Evolutionary conservation across 257 asterid genomes (phyloP), one percentile per base, ranked within the genome.

Genomic region (Rehmannia glutinosa): DNA sequence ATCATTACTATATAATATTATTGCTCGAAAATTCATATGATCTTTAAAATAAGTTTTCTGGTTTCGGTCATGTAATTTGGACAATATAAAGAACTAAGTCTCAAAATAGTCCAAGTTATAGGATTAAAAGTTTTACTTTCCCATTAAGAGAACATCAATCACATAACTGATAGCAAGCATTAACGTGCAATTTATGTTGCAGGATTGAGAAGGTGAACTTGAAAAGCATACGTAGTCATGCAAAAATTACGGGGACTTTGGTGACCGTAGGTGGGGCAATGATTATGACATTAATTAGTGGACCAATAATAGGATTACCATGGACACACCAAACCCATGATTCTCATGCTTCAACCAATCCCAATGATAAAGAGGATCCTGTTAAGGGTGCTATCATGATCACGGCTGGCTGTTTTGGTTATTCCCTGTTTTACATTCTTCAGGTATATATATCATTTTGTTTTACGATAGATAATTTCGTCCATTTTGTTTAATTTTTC

Each of bases 181-280:
- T 6, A 0, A 12, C 21, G 25, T 4, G 19, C 11, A 13, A 11
- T 21, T 15, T 24, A 13, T 66, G 28, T 19, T 20, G 15, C 71
- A 90, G 96, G 77, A 68, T 88, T 27, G 97, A 90, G 76, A 71
- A 65, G 68, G 89, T 88, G 80, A 80, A 84, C 20, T 38, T 83
- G 56, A 84, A 46, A 52, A 77, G 63, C 8, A 0, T 81, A n/a
- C 72, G 49, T 1, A 88, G 91, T 69, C 88, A 79, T 35, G 92
- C 83, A 16, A 88, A 88, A 62, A 69, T 88, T 1, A 1, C 73
- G 2, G 97, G 97, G 25, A 91, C 96, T 20, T 13, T 81, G 12
- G 80, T 86, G 1, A 86, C 95, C 0, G 83, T 84, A 19, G 85
- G 90, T 39, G 97, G 97, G 12, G 96, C 97, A 4, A 86, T 84